Evolutionary conservation across 2,329 filamentous ascomycete species (phyloP), one percentile per base, ranked within the genome.

Genomic region (Apiospora kogelbergensis): DNA sequence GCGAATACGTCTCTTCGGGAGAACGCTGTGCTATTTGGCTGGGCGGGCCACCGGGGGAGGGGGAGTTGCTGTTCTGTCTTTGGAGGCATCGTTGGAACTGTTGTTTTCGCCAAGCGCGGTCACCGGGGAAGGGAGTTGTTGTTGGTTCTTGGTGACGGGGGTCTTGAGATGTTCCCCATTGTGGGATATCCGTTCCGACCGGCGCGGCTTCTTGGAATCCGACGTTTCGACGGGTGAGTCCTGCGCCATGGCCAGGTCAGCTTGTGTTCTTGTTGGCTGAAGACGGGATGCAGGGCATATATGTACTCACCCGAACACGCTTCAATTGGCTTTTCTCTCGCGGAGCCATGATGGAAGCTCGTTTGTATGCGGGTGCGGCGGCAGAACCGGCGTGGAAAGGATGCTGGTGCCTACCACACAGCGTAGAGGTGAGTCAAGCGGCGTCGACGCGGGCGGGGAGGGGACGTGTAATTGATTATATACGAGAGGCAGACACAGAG

Each of bases 241-340:
- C 92, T 95, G 80, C 37, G 73, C 78, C 69, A 64, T 70, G 67
- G 67, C 74, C 71, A 73, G 75, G 68, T 77, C 73, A 68, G 63
- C 68, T 71, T 65, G 70, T 42, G n/a, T 30, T n/a, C 17, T 37
- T 37, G 53, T 3, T 37, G 63, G 15, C 17, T 6, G 9, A 40
- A n/a, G 63, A 10, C 1, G n/a, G 22, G 2, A 73, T 70, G 71
- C 53, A 42, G 73, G 70, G 26, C 66, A 68, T 69, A 68, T 69
- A 74, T 79, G 71, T 70, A 84, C 88, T 78, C 85, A 96, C 93
- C 80, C 91, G 88, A 74, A 84, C 88, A 78, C 94, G 90, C 85
- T 97, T 97, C 83, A 96, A 89, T 83, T 93, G 91, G 84, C 91
- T 94, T 84, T 93, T 93, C 82, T 96, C 92, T 73, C 85, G 83